A percentile compares a stretch with the other conserved stretches of the same genome.
These are phyloP conservation scores for Verbascum thapsus DNA, from an alignment of 257 asterid species.

Conservation along the genomic window DNA sequence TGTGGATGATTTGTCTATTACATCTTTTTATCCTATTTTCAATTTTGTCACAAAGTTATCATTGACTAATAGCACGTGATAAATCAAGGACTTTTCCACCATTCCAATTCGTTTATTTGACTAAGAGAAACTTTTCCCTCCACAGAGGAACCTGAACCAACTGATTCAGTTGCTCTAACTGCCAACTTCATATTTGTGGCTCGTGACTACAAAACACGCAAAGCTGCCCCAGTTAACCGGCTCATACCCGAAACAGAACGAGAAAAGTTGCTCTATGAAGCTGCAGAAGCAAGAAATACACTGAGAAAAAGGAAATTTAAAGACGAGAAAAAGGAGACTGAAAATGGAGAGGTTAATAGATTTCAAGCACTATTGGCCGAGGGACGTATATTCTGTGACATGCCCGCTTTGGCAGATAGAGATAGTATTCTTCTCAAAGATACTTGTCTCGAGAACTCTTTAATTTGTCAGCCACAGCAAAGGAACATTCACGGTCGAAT, in stretches of 20 bases:
- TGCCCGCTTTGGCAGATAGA: slow-evolving; percentile 96
- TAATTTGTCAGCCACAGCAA: slow-evolving; percentile 98
- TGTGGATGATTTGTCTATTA: slow-evolving; percentile 19
- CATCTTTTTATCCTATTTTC: neutral
- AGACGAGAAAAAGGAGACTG: slow-evolving; percentile 47
- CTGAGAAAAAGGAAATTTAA: slow-evolving; percentile 65
- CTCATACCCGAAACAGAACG: slow-evolving; percentile 65
- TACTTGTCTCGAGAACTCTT: slow-evolving; percentile 85
- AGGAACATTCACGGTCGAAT: slow-evolving; percentile 96
- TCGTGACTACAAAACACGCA: slow-evolving; percentile 84
- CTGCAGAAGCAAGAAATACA: slow-evolving; percentile 73
- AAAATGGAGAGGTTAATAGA: slow-evolving; percentile 60
- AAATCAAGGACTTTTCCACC: slow-evolving; percentile 8
- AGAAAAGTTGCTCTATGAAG: slow-evolving; percentile 70
- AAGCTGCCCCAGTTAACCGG: slow-evolving; percentile 87
- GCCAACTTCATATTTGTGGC: slow-evolving; percentile 98
- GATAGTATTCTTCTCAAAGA: slow-evolving; percentile 91
- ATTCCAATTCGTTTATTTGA: slow-evolving; percentile 17
- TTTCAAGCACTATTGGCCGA: slow-evolving; percentile 66
- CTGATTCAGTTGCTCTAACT: slow-evolving; percentile 68
- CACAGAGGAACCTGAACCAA: slow-evolving; percentile 46
- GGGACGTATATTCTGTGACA: slow-evolving; percentile 93
- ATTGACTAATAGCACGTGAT: neutral
- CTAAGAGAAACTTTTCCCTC: slow-evolving; percentile 24
- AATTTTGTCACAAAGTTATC: neutral